phyloP scores from a whole-genome alignment of 1,284 basidiomycete genomes.

The Melampsora larici-populina region DNA sequence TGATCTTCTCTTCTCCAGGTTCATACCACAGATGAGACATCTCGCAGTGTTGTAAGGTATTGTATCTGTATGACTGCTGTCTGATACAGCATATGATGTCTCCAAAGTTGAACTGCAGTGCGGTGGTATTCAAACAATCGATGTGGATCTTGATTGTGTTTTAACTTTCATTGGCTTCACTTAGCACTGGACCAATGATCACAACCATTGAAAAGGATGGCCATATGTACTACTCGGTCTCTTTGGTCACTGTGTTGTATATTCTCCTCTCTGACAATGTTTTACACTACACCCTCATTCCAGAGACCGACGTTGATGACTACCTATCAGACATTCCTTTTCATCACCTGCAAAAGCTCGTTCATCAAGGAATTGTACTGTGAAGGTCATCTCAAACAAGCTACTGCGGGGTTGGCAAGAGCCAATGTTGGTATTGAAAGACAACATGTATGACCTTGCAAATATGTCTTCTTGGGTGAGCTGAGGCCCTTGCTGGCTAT shows the following conservation, averaged over 20 bases:
- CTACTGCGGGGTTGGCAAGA: slow-evolving; percentile 77
- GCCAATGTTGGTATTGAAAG: slow-evolving; percentile 39
- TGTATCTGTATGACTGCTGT: too few species aligned
- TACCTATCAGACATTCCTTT: slow-evolving; percentile 72
- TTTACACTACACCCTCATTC: background rate
- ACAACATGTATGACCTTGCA: slow-evolving; percentile 40
- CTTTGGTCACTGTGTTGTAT: background rate
- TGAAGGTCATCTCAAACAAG: slow-evolving; percentile 71
- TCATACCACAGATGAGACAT: slow-evolving; percentile 86
- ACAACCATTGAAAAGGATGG: slow-evolving; percentile 70
- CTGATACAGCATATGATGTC: slow-evolving; percentile 71
- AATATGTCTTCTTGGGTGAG: slow-evolving; percentile 37
- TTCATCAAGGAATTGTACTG: slow-evolving; percentile 75
- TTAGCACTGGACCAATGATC: slow-evolving; percentile 81
- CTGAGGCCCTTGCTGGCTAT: background rate
- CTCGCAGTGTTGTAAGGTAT: slow-evolving; percentile 79
- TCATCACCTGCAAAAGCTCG: slow-evolving; percentile 71
- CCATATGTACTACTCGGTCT: slow-evolving; percentile 57
- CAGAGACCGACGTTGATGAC: slow-evolving; percentile 60
- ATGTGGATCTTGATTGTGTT: slow-evolving; percentile 86
- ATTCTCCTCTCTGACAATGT: slow-evolving; percentile 28
- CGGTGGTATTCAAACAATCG: slow-evolving; percentile 73
- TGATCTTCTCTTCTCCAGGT: slow-evolving; percentile 57
- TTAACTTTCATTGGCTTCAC: slow-evolving; percentile 80
- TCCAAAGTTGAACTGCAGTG: slow-evolving; percentile 84